Conservation (phyloP, 179 eudicot species). For the Dionaea muscipula region DNA sequence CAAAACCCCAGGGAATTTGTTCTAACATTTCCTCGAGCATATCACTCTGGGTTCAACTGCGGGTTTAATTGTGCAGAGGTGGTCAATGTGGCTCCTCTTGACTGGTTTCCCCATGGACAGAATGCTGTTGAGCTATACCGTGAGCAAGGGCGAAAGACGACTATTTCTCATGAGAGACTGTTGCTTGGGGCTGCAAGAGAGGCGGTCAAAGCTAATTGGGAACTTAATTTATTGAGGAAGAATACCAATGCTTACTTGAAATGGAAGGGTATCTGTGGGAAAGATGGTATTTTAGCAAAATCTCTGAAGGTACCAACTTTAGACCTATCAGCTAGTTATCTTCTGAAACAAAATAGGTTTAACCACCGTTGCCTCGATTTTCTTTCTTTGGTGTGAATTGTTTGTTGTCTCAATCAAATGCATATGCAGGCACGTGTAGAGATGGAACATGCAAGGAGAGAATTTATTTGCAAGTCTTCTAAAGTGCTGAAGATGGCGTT, state of each 20-base stretch:
- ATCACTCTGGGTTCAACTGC: slow-evolving; percentile 93
- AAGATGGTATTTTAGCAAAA: slow-evolving; percentile 71
- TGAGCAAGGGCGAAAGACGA: slow-evolving; percentile 76
- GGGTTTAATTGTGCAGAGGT: slow-evolving; percentile 99
- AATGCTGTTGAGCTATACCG: slow-evolving; percentile 94
- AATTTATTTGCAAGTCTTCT: slow-evolving; percentile 61
- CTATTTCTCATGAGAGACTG: slow-evolving; percentile 91
- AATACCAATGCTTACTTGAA: slow-evolving; percentile 54
- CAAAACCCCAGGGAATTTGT: slow-evolving; percentile 89
- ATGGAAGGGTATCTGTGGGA: slow-evolving; percentile 92
- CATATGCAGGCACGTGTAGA: slow-evolving; percentile 77
- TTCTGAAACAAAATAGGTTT: too few species aligned
- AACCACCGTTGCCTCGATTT: too few species aligned
- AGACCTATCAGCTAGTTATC: too few species aligned
- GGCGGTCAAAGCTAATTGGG: slow-evolving; percentile 97
- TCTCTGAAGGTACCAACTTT: slow-evolving; percentile 55
- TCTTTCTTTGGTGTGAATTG: too few species aligned
- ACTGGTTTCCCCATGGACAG: slow-evolving; percentile 96
- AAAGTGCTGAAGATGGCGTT: slow-evolving; percentile 71
- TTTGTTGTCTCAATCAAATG: too few species aligned
- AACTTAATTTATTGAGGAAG: slow-evolving; percentile 58
- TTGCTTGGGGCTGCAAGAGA: slow-evolving; percentile 97
- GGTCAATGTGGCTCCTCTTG: slow-evolving; percentile 95
- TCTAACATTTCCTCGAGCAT: slow-evolving; percentile 91
- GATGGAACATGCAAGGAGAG: slow-evolving; percentile 68